A percentile compares a stretch with the other conserved stretches of the same genome.
phyloP scores from a whole-genome alignment of 495 filamentous ascomycete species.

The Trichocladium antarcticum region DNA sequence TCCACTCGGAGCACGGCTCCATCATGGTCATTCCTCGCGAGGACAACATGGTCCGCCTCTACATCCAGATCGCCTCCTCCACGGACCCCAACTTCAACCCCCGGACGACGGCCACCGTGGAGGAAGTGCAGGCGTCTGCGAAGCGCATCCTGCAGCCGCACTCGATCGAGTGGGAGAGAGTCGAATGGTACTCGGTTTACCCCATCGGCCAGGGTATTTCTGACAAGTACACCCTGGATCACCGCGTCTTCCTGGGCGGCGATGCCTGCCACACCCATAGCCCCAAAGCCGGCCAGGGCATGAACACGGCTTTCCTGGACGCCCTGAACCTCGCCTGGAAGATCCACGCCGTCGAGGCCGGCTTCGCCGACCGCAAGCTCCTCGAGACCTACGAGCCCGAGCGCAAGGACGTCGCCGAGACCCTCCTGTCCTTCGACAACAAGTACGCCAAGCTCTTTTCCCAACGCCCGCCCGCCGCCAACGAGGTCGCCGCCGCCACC shows the following conservation, averaged over 20 bases:
- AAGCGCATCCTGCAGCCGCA: conserved; percentile 58
- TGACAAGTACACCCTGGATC: conserved; percentile 52
- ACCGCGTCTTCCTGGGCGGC: conserved; percentile 65
- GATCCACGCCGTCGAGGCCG: conserved; percentile 57
- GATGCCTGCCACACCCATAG: conserved; percentile 80
- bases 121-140: conserved; percentile 55
- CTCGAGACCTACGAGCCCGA: conserved; percentile 65
- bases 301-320: conserved; percentile 79
- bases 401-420: conserved; percentile 57
- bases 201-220: conserved; percentile 66
- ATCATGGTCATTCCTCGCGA: conserved; percentile 71
- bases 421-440: conserved; percentile 62
- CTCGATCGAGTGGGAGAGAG: conserved; percentile 54
- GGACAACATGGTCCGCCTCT: conserved; percentile 60
- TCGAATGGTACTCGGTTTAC: conserved; percentile 60
- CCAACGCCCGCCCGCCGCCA: conserved; percentile 44
- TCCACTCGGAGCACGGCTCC: conserved; percentile 56
- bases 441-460: conserved; percentile 59
- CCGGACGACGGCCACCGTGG: conserved; percentile 49
- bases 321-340: conserved; percentile 80
- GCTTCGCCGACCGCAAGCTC: conserved; percentile 44
- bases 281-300: conserved; percentile 76
- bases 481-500: conserved; percentile 30
- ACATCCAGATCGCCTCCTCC: conserved; percentile 62
- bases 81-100: conserved; percentile 52